These are phyloP conservation scores for Dactylellina drechsleri DNA, from an alignment of 2,329 filamentous ascomycete genomes.

Conservation along the genomic window DNA sequence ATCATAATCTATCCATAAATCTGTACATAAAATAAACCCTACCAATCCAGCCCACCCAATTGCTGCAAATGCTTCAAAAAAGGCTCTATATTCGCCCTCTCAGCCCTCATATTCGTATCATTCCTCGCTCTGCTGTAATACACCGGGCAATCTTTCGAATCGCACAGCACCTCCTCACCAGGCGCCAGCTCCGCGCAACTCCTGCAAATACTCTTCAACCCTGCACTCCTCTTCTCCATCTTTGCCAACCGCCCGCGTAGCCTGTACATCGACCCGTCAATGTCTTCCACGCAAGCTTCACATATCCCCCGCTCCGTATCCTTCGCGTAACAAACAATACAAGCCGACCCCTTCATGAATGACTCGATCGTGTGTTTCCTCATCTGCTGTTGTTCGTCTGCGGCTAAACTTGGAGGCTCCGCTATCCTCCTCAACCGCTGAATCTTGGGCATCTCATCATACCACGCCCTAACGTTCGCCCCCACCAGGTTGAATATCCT, in stretches of 20 bases:
- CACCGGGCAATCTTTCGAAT: constrained; percentile 90
- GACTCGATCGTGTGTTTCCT: constrained; percentile 82
- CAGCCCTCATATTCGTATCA: constrained; percentile 63
- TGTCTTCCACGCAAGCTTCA: constrained; percentile 66
- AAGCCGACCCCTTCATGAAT: constrained; percentile 86
- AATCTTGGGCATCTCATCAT: constrained; percentile 94
- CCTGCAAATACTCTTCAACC: constrained; percentile 78
- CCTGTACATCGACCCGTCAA: constrained; percentile 71
- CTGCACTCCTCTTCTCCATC: constrained; percentile 72
- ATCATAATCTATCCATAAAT: not conserved
- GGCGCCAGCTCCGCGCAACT: constrained; percentile 79
- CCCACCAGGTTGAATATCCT: constrained; percentile 97
- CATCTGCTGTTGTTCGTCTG: constrained; percentile 55
- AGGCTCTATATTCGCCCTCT: constrained; percentile 61
- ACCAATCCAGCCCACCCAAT: constrained; percentile 47
- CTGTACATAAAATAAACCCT: not conserved
- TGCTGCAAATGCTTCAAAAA: constrained; percentile 63
- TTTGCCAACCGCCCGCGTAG: constrained; percentile 72
- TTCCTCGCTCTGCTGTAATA: constrained; percentile 83
- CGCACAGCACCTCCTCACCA: constrained; percentile 82
- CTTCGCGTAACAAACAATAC: constrained; percentile 76
- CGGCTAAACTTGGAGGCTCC: constrained; percentile 58
- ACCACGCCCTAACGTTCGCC: constrained; percentile 90
- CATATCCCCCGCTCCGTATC: constrained; percentile 68
- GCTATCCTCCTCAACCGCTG: constrained; percentile 76